Evolutionary conservation across 2,329 filamentous ascomycete species (phyloP), one percentile per base, ranked within the genome.

Genomic region (Tolypocladium ophioglossoides): DNA sequence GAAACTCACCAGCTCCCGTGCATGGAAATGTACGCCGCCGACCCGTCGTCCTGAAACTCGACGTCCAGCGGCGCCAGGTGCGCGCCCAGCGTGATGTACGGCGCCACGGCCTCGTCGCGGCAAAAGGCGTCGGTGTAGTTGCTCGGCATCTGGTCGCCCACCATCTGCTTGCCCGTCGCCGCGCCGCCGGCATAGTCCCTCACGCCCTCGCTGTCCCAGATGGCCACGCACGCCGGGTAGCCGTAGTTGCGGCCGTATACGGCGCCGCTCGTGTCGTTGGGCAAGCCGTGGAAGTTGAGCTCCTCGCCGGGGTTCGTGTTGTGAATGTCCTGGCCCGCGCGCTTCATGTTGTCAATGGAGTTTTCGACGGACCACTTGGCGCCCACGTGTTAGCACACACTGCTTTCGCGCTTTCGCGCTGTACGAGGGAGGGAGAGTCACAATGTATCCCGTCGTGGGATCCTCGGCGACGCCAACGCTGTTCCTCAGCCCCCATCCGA

Each of bases 301-400:
- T 89, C 84, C 64, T 89, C 85, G 22, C 80, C 85, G 0, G 86
- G 85, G 62, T 89, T 88, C 58, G 84, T 72, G 58, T 80, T 70
- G 61, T 86, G 83, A 48, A 87, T 77, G 59, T 85, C 82, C 12
- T 70, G 60, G 9, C 76, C 78, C 27, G 71, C 62, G 30, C 84
- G 75, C 34, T 69, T 64, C 46, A 87, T 70, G 27, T 85, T 66
- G 64, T 88, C 84, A 8, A 80, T 80, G 18, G 78, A 82, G 67
- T 88, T 88, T 65, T 88, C 85, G 2, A 89, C 82, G 8, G 72
- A 72, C 70, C 74, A 80, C 57, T 65, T n/a, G 3, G n/a, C 3
- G n/a, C 4, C 16, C 24, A 5, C 18, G 16, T 4, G 44, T 47
- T 7, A 47, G 44, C 44, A 47, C 44, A n/a, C 3, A 24, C 14